Base-by-base conservation (phyloP, 1,284 basidiomycete genomes). In the Exobasidium rhododendri region DNA sequence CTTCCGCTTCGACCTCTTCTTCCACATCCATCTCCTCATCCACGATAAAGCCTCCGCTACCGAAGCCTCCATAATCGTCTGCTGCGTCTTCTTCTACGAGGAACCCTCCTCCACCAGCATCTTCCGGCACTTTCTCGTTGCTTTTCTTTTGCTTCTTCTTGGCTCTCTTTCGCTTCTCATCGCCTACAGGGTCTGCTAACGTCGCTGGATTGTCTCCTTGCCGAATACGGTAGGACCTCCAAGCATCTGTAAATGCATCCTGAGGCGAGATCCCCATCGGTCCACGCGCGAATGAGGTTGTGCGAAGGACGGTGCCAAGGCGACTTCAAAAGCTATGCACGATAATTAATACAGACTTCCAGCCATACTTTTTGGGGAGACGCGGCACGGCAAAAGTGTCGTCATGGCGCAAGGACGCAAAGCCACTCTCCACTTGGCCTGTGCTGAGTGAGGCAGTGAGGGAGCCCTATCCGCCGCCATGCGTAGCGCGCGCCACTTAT, bases 241-340 rank as follows among this genome's bases (percentile, higher is more conserved):
- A 72, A 29, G 70, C 70, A 28, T 72, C 70, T 29, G 68, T 66
- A 60, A 72, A 72, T 3, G 69, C 69, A 24, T 59, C 62, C 32
- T 68, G 51, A 4, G 24, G 4, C 51, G 51, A 53, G 51, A 50
- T 20, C 47, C n/a, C n/a, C n/a, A n/a, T n/a, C n/a, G n/a, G n/a
- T n/a, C n/a, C n/a, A n/a, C n/a, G n/a, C n/a, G n/a, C n/a, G n/a
- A n/a, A n/a, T n/a, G n/a, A n/a, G n/a, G n/a, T n/a, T n/a, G n/a
- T n/a, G n/a, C n/a, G n/a, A n/a, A n/a, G n/a, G n/a, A n/a, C n/a
- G n/a, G n/a, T n/a, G n/a, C n/a, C n/a, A n/a, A n/a, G n/a, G n/a
- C n/a, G n/a, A n/a, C n/a, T n/a, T n/a, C n/a, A n/a, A n/a, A n/a
- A n/a, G n/a, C n/a, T n/a, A n/a, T n/a, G n/a, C n/a, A n/a, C n/a